Evolutionary conservation across 2,329 filamentous ascomycete genomes (phyloP), one percentile per base, ranked within the genome.

Genomic region (Lasiodiplodia citricola): DNA sequence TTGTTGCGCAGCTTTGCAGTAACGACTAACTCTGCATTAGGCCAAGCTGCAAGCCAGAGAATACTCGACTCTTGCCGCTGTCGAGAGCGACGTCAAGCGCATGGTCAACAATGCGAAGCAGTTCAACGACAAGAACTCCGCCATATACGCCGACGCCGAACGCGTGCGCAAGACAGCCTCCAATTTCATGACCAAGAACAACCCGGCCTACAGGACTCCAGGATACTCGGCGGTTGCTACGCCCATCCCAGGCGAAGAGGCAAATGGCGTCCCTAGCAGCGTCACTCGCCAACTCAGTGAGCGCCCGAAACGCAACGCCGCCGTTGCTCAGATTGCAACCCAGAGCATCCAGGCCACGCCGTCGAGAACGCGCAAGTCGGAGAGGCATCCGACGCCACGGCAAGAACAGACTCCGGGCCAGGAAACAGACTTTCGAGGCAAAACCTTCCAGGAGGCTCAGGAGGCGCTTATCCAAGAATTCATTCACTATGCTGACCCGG

Each of bases 51-150:
- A 88, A 65, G 85, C 87, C 62, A 83, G 87, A 73, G 87, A 90
- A 72, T 96, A 97, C 76, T 78, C 86, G 16, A 91, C 83, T 64
- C 84, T 97, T 60, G 89, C 92, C 6, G 86, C 90, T 62, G 83
- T 97, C 14, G 94, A 97, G 79, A 90, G 91, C 75, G 94, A 94
- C 77, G 87, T 95, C 76, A 96, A 96, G 83, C 90, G 93, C 71
- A 92, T 97, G 86, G 91, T 97, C 67, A 87, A 89, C 72, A 97
- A 97, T 76, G 92, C 92, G 44, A 97, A 97, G 79, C 90, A 93
- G 66, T 96, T 89, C 81, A 95, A 95, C 75, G 86, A 90, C 70
- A 91, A 91, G 73, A 87, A 86, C 54, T 93, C 92, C 0, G 82
- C 88, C 68, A 85, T 91, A 47, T 95, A 91, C 76, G 91, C 93